These are phyloP conservation scores for Globisporangium radiosum DNA, from an alignment of 352 stramenopile species.

Conservation along the genomic window DNA sequence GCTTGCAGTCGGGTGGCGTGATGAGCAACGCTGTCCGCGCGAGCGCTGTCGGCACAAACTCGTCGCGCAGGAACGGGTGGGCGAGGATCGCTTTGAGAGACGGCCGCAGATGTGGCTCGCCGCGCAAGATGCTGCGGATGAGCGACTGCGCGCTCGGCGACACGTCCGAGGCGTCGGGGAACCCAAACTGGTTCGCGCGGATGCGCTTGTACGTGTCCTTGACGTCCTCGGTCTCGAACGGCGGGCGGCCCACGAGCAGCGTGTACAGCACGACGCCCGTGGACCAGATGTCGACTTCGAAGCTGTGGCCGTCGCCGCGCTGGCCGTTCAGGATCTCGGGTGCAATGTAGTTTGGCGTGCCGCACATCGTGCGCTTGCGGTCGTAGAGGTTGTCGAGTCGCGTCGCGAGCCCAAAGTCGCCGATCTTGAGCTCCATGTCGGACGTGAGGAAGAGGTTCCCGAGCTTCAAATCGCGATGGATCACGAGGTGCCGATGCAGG, in stretches of 20 bases:
- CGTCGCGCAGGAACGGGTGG: constrained; percentile 70
- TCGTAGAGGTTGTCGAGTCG: constrained; percentile 82
- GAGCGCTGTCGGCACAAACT: constrained; percentile 46
- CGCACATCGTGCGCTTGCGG: constrained; percentile 95
- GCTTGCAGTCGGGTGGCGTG: constrained; percentile 60
- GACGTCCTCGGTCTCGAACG: constrained; percentile 96
- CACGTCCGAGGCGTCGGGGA: constrained; percentile 86
- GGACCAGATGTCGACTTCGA: constrained; percentile 98
- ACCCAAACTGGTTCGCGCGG: constrained; percentile 94
- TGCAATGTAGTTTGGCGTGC: constrained; percentile 92
- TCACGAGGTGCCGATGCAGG: constrained; percentile 91
- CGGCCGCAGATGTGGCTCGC: constrained; percentile 60
- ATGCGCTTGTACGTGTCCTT: constrained; percentile 99
- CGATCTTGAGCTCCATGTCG: constrained; percentile 95
- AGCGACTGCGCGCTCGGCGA: constrained; percentile 72
- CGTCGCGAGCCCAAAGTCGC: constrained; percentile 93
- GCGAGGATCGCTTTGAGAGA: constrained; percentile 71
- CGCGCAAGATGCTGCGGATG: constrained; percentile 64
- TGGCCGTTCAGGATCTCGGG: constrained; percentile 91
- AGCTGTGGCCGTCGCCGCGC: constrained; percentile 90
- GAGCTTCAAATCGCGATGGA: constrained; percentile 98
- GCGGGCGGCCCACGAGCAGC: constrained; percentile 94
- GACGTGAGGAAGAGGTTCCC: constrained; percentile 96
- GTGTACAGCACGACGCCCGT: constrained; percentile 98
- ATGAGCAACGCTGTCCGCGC: constrained; percentile 59